phyloP scores from a whole-genome alignment of 805 yeast species.

The Metschnikowia proteae region DNA sequence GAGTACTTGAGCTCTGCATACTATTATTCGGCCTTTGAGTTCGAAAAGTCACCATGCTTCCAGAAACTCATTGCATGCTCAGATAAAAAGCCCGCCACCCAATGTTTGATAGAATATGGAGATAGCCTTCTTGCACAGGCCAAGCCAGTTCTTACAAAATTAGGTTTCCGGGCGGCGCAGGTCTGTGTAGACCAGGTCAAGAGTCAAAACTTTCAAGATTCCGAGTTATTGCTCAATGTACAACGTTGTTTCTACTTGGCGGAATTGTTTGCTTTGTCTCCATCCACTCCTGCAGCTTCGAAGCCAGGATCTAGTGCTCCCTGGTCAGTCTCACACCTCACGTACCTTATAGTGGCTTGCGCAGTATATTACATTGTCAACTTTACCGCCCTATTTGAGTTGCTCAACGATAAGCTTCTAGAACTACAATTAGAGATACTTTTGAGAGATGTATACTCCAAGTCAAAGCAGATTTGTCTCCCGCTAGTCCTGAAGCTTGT shows the following conservation, averaged over 20 bases:
- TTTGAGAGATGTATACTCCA: neutral
- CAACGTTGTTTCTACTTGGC: conserved; percentile 14
- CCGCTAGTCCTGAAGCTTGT: neutral
- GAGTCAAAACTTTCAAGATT: conserved; percentile 4
- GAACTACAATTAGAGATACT: neutral
- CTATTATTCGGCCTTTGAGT: conserved; percentile 5
- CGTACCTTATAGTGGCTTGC: neutral
- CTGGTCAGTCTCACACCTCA: neutral
- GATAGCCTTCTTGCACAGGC: conserved; percentile 6
- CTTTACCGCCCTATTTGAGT: neutral
- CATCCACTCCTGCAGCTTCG: neutral
- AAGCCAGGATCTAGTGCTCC: neutral
- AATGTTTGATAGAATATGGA: conserved; percentile 5
- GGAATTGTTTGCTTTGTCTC: conserved; percentile 1
- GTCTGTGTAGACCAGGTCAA: conserved; percentile 9
- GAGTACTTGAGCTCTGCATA: neutral
- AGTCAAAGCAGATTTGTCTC: neutral
- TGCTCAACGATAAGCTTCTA: neutral
- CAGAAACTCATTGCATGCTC: conserved; percentile 10
- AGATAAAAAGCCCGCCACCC: conserved; percentile 6
- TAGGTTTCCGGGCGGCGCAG: conserved; percentile 7
- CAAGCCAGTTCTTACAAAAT: conserved; percentile 1
- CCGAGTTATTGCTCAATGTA: conserved; percentile 8
- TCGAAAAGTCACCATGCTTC: conserved; percentile 6
- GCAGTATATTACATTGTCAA: neutral